Percentiles rank a stretch among this genome's conserved stretches.
phyloP scores from a whole-genome alignment of 1,284 basidiomycete species.

The Bondarzewia mesenterica region DNA sequence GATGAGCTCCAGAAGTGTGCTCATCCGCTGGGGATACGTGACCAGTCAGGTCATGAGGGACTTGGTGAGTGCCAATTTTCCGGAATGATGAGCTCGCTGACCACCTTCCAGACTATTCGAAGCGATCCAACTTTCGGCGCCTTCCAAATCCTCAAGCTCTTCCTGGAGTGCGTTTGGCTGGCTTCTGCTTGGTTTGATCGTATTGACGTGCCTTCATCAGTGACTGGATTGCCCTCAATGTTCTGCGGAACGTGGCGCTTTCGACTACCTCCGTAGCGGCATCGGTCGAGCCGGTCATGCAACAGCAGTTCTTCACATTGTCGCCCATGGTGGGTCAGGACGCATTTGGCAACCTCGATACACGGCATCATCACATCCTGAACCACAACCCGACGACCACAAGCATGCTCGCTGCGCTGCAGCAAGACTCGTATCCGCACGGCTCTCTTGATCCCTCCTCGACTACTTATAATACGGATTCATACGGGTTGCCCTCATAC shows the following conservation, averaged over 20 bases:
- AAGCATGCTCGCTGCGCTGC: conserved; percentile 79
- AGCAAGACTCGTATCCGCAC: conserved; percentile 60
- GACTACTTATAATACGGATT: conserved; percentile 54
- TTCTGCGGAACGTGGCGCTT: conserved; percentile 74
- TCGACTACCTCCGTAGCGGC: conserved; percentile 85
- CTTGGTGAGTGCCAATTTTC: conserved; percentile 59
- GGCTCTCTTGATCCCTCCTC: conserved; percentile 55
- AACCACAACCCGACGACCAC: conserved; percentile 76
- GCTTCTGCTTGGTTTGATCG: conserved; percentile 9
- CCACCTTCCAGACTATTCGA: conserved; percentile 60
- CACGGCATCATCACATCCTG: conserved; percentile 43
- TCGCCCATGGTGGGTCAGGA: conserved; percentile 79
- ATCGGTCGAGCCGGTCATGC: conserved; percentile 82
- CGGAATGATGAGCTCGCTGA: too few species aligned
- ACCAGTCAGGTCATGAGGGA: conserved; percentile 87
- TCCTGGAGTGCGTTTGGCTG: conserved; percentile 63
- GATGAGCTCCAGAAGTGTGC: conserved; percentile 79
- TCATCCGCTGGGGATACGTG: conserved; percentile 87
- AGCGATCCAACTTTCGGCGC: conserved; percentile 85
- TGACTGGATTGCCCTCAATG: conserved; percentile 86
- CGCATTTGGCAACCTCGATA: conserved; percentile 50
- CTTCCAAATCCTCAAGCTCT: conserved; percentile 84
- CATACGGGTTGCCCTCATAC: conserved; percentile 61
- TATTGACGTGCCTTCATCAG: conserved; percentile 27
- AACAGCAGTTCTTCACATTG: conserved; percentile 74